Conservation (phyloP, 768 basidiomycete genomes). For the Boletus patriciae region DNA sequence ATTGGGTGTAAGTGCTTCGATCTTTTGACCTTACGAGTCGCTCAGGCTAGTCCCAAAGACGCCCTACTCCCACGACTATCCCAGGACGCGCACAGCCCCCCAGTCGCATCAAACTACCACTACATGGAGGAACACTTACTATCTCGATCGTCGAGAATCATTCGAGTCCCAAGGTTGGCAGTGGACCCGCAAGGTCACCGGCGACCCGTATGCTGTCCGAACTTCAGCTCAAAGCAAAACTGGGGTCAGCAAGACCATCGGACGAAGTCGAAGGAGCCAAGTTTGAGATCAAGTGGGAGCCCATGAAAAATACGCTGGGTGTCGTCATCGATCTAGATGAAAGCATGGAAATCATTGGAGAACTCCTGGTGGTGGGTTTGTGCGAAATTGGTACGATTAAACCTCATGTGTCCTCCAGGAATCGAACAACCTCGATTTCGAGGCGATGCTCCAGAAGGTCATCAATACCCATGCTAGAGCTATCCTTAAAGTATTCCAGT, state of each 20-base stretch:
- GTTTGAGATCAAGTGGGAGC: slow-evolving; percentile 78
- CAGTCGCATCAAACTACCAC: slow-evolving; percentile 47
- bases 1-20: slow-evolving; percentile 73
- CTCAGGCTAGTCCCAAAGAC: slow-evolving; percentile 31
- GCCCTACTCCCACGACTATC: slow-evolving; percentile 35
- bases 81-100: slow-evolving; percentile 32
- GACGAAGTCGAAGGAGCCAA: slow-evolving; percentile 73
- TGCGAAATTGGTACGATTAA: neutral
- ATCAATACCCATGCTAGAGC: slow-evolving; percentile 65
- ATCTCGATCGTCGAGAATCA: slow-evolving; percentile 66
- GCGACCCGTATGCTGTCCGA: slow-evolving; percentile 56
- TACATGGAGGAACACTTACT: slow-evolving; percentile 69
- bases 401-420: slow-evolving; percentile 41
- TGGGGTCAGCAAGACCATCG: slow-evolving; percentile 54
- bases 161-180: slow-evolving; percentile 37
- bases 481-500: slow-evolving; percentile 57
- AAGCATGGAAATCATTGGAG: slow-evolving; percentile 39
- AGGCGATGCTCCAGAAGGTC: slow-evolving; percentile 60
- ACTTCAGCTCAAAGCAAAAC: slow-evolving; percentile 63
- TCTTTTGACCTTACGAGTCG: neutral
- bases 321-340: slow-evolving; percentile 53
- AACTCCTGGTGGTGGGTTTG: slow-evolving; percentile 57
- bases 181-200: slow-evolving; percentile 53
- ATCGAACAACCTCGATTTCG: slow-evolving; percentile 70
- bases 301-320: slow-evolving; percentile 65